phyloP scores from a whole-genome alignment of 805 yeast genomes.

The Yarrowia sp. region DNA sequence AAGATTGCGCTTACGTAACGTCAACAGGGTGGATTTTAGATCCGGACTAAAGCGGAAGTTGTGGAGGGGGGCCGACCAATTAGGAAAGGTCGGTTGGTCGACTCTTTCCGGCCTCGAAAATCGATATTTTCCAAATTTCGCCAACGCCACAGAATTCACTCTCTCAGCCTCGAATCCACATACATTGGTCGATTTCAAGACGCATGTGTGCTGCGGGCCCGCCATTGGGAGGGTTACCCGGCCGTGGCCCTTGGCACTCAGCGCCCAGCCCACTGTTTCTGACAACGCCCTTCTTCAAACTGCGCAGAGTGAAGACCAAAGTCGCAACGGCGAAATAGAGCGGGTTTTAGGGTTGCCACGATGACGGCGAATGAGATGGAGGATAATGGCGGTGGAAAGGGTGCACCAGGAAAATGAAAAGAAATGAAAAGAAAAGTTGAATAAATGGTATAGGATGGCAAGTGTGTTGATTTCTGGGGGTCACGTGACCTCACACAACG shows the following conservation, averaged over 20 bases:
- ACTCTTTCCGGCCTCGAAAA: no score
- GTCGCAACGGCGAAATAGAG: conserved; percentile 2
- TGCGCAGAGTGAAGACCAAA: no score
- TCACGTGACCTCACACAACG: neutral
- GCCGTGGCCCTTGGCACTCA: neutral
- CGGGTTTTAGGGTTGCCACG: conserved; percentile 7
- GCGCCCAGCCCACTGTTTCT: conserved; percentile 14
- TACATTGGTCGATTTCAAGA: conserved; percentile 20
- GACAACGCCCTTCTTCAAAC: no score
- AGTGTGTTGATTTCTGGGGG: no score
- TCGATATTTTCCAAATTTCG: neutral
- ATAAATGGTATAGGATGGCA: no score
- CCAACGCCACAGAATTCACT: neutral
- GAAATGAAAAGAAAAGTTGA: no score
- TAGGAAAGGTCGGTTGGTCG: neutral
- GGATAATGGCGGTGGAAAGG: no score
- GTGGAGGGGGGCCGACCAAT: neutral
- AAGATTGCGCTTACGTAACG: conserved; percentile 36
- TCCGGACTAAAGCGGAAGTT: conserved; percentile 2
- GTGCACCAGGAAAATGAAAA: no score
- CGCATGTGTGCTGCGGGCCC: conserved; percentile 23
- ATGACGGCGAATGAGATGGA: no score
- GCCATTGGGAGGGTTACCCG: conserved; percentile 21
- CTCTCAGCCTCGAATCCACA: neutral
- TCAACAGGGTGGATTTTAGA: conserved; percentile 1